phyloP scores from a whole-genome alignment of 140 eudicot genomes.

The Oenanthe javanica region DNA sequence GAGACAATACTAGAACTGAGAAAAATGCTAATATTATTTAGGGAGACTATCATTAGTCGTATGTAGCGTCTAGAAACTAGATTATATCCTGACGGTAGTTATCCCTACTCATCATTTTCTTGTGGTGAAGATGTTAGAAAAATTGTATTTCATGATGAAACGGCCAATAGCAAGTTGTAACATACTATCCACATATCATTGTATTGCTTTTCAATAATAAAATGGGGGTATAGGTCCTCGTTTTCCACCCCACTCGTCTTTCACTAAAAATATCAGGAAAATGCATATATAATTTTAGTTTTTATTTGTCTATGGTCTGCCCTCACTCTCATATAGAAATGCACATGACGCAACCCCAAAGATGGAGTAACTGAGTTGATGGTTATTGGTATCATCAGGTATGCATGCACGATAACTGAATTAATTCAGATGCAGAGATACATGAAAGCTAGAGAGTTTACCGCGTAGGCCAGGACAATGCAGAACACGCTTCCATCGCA shows the following conservation, averaged over 20 bases:
- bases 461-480: constrained; percentile 80
- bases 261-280: not conserved
- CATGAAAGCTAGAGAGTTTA: constrained; percentile 2
- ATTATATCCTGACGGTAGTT: not conserved
- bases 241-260: too few relatives aligned
- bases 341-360: constrained; percentile 70
- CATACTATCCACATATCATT: too few relatives aligned
- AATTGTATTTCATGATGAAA: not conserved
- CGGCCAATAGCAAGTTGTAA: not conserved
- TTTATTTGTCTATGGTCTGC: not conserved
- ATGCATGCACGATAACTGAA: too few relatives aligned
- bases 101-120: not conserved
- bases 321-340: constrained; percentile 23
- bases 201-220: not conserved
- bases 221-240: not conserved
- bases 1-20: not conserved
- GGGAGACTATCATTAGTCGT: not conserved
- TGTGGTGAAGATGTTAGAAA: too few relatives aligned
- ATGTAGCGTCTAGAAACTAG: not conserved
- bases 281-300: not conserved
- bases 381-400: not conserved
- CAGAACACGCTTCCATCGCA: constrained; percentile 80
- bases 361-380: not conserved
- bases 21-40: not conserved
- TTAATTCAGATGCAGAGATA: too few relatives aligned